A percentile compares a stretch with the other conserved stretches of the same genome.
Conservation (phyloP, 305 asterid species). For the Fraxinus floribunda region DNA sequence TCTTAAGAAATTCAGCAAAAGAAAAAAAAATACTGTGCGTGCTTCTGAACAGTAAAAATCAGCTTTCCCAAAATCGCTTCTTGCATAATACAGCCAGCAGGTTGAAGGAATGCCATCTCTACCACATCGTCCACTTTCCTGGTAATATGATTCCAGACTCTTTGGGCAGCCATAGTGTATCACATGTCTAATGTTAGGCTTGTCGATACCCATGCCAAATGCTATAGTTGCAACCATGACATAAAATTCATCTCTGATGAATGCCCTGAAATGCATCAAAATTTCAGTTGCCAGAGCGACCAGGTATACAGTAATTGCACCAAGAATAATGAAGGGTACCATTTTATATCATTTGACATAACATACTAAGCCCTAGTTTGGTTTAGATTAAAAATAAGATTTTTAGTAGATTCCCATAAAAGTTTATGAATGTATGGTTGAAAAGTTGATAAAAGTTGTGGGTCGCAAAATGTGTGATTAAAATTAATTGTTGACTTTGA, state of each 20-base stretch:
- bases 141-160: conserved; percentile 96
- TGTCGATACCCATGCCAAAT: conserved; percentile 98
- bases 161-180: conserved; percentile 98
- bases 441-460: not conserved
- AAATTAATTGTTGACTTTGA: not conserved
- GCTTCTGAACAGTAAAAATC: conserved; percentile 86
- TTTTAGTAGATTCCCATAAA: not conserved
- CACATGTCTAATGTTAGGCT: conserved; percentile 86
- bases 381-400: not conserved
- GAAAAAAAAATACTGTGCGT: conserved; percentile 55
- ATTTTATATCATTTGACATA: conserved; percentile 4
- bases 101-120: conserved; percentile 89
- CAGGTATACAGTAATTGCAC: not conserved
- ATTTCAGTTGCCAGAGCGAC: conserved; percentile 6
- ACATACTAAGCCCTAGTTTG: not conserved
- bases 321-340: not conserved
- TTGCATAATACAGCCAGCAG: conserved; percentile 80
- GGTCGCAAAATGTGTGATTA: not conserved
- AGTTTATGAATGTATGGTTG: not conserved
- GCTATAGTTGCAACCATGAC: conserved; percentile 98
- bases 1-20: conserved; percentile 24
- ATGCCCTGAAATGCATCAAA: conserved; percentile 59
- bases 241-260: conserved; percentile 86
- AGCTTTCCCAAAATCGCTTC: conserved; percentile 80
- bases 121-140: conserved; percentile 99